Evolutionary conservation across 2,329 filamentous ascomycete genomes (phyloP).

Genomic region (Xylaria sp.): DNA sequence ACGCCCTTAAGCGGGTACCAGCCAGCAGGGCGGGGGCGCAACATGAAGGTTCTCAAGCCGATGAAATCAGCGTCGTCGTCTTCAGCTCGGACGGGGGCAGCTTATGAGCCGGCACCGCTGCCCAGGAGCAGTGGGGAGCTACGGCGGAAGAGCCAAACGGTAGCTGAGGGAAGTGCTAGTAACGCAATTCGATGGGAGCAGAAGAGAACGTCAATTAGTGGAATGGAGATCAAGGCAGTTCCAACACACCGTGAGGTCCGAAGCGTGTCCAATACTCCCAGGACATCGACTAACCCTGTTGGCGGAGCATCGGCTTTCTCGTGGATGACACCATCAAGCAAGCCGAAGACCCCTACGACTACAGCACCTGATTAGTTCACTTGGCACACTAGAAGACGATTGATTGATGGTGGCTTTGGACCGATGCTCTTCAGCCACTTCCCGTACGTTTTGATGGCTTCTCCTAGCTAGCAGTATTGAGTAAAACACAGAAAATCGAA

Average conservation of each 20-base stretch:
- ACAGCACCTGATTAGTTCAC: constrained; percentile 47
- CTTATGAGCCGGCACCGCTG: constrained; percentile 62
- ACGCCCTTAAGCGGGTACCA: constrained; percentile 73
- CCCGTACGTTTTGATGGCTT: constrained; percentile 23
- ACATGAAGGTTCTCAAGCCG: constrained; percentile 92
- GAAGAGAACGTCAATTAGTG: constrained; percentile 58
- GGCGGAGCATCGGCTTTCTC: constrained; percentile 94
- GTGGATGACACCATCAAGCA: constrained; percentile 76
- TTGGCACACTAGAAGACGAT: neutral
- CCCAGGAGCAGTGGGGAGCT: constrained; percentile 60
- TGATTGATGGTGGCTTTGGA: constrained; percentile 18
- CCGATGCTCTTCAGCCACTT: constrained; percentile 13
- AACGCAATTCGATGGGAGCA: constrained; percentile 61
- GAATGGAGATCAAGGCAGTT: constrained; percentile 50
- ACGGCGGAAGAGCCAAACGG: constrained; percentile 65
- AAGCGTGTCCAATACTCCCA: constrained; percentile 57
- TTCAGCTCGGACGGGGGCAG: constrained; percentile 60
- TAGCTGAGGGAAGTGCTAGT: constrained; percentile 45
- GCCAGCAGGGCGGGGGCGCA: constrained; percentile 71
- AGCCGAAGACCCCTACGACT: constrained; percentile 55
- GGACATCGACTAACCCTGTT: constrained; percentile 78
- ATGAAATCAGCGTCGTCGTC: constrained; percentile 70
- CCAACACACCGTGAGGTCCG: constrained; percentile 51
- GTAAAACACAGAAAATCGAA: constrained; percentile 33
- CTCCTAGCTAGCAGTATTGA: constrained; percentile 31